Evolutionary conservation across 116 monocot genomes (phyloP), one percentile per base, ranked within the genome.

Genomic region (Thalassia testudinum): DNA sequence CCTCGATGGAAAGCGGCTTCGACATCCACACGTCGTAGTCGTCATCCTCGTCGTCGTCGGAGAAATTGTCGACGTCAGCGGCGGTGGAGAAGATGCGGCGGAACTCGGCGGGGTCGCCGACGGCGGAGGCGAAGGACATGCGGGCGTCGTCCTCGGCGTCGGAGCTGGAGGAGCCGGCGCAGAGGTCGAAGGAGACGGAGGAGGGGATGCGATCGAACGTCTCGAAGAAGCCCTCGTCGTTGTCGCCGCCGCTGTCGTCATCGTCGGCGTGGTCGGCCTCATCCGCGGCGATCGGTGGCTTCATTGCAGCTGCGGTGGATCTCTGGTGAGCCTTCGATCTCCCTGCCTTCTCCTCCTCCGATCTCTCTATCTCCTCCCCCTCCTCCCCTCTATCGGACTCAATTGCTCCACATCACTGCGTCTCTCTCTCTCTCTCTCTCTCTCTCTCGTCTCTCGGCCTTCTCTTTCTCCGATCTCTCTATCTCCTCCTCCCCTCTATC

Each of bases 61-160:
- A 22, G 6, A 25, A 27, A 0, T 25, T 17, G 14, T 18, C 55
- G 28, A 37, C 22, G 42, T 11, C 11, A 49, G 56, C 27, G 13
- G 24, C 19, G 43, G 48, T 27, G 28, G 56, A 30, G 27, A 40
- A 25, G 40, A 21, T 27, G 22, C 49, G 47, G 12, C 60, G 70
- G 68, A 75, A 53, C 1, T 80, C 67, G 29, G 21, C 53, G 37
- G 78, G 81, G 47, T 69, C 26, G 28, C 52, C 76, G 28, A 89
- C 29, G 47, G 97, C 97, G 23, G 97, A 85, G 67, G 72, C 85
- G 53, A 89, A 97, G 52, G 97, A 97, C 27, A 72, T 24, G 26
- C 97, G 88, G 5, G 68, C 63, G 49, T 83, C 83, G 24, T 79
- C 75, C n/a, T 61, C 58, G 22, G 59, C 73, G 12, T 68, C 68